These are phyloP conservation scores for Tetrahymena malaccensis DNA, from an alignment of 73 alveolate genomes.

Conservation along the genomic window DNA sequence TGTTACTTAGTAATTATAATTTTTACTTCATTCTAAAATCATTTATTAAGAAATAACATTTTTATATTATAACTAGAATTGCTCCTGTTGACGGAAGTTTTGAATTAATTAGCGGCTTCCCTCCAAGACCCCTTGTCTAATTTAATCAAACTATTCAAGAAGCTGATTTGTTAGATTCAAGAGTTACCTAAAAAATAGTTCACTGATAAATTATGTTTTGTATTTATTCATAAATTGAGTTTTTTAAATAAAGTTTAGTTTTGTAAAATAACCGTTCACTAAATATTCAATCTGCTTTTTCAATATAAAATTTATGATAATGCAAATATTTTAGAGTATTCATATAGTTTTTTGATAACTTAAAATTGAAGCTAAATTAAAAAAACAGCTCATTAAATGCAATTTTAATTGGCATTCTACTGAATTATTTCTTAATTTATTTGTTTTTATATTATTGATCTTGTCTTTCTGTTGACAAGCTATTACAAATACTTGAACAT, in stretches of 20 bases:
- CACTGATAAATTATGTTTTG: not conserved
- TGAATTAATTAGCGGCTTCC: conserved; percentile 65
- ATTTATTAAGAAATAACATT: not conserved
- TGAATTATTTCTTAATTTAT: too few relatives aligned
- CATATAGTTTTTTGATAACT: too few relatives aligned
- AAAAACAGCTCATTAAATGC: too few relatives aligned
- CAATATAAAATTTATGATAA: too few relatives aligned
- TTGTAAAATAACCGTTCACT: too few relatives aligned
- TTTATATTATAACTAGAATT: conserved; percentile 1
- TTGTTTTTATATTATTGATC: too few relatives aligned
- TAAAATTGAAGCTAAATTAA: too few relatives aligned
- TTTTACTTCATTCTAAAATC: not conserved
- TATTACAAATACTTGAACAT: too few relatives aligned
- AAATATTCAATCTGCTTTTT: too few relatives aligned
- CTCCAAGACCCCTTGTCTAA: conserved; percentile 63
- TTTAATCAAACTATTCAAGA: conserved; percentile 52
- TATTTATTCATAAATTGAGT: not conserved
- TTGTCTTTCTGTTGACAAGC: too few relatives aligned
- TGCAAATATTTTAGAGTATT: not conserved
- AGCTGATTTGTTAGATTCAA: conserved; percentile 60
- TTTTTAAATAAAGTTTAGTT: not conserved
- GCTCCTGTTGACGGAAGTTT: conserved; percentile 64
- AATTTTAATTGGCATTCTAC: too few relatives aligned
- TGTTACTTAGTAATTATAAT: conserved; percentile 8
- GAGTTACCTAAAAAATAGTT: conserved; percentile 47